Base-by-base conservation (phyloP, 2,329 filamentous ascomycete genomes). In the Metarhizium album region DNA sequence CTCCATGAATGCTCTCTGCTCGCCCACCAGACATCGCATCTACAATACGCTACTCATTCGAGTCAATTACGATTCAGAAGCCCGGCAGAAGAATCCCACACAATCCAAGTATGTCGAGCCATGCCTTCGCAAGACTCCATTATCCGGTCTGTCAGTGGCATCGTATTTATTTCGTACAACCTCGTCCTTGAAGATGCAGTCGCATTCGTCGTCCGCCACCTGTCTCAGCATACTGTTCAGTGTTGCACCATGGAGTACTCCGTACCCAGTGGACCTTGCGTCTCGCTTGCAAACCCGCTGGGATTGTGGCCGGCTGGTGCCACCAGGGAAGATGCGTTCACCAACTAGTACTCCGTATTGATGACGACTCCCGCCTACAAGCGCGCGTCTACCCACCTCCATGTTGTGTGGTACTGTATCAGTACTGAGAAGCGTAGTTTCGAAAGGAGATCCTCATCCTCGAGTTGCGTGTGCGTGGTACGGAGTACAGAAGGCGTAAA, bases 331-430 rank as follows among this genome's bases (percentile, higher is more conserved):
- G n/a, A 40, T 20, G n/a, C 18, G 7, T 40, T 33, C 42, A 31
- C 31, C 48, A 31, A 18, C 37, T 27, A 18, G 16, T n/a, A n/a
- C n/a, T n/a, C n/a, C n/a, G n/a, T n/a, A n/a, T n/a, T 23, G 11
- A 42, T 18, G 38, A 18, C 31, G 18, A 22, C 29, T 45, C 16
- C 29, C 38, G 45, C 35, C 47, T 48, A 11, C 37, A 55, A 52
- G 54, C 54, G 54, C 54, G 54, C 54, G 54, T 48, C 50, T 53
- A 50, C 33, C 13, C 31, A 18, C 42, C 23, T 18, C 24, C n/a
- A 29, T 38, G 45, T 23, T 23, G 18, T 33, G 37, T 40, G 18
- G n/a, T n/a, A 40, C 37, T 20, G 3, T 8, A n/a, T n/a, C n/a
- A n/a, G n/a, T n/a, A 29, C 27, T 11, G 11, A 29, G 27, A 29